These are phyloP conservation scores for Candida boleticola DNA, from an alignment of 805 yeast species.

Conservation along the genomic window DNA sequence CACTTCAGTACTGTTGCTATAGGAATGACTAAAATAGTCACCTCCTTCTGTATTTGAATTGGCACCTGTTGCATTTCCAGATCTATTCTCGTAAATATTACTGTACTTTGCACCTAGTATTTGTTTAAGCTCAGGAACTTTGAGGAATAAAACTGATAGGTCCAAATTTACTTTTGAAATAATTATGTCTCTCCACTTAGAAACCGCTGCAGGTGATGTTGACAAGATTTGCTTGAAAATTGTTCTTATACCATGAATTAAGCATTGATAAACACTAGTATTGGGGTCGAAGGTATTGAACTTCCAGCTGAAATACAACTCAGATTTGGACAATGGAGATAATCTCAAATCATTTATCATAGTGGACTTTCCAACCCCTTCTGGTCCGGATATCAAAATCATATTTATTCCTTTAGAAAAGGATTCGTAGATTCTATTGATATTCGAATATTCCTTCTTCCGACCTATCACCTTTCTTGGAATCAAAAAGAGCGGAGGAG, in stretches of 20 bases:
- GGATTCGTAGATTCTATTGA: slow-evolving; percentile 8
- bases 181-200: slow-evolving; percentile 41
- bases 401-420: slow-evolving; percentile 16
- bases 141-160: slow-evolving; percentile 35
- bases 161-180: slow-evolving; percentile 39
- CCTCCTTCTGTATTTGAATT: neutral
- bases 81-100: slow-evolving; percentile 10
- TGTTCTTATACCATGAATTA: slow-evolving; percentile 36
- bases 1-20: neutral
- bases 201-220: slow-evolving; percentile 30
- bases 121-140: slow-evolving; percentile 45
- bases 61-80: neutral
- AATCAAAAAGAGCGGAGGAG: slow-evolving; percentile 9
- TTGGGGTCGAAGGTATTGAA: slow-evolving; percentile 22
- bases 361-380: slow-evolving; percentile 48
- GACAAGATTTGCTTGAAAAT: slow-evolving; percentile 42
- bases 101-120: slow-evolving; percentile 44
- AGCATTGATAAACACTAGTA: slow-evolving; percentile 34
- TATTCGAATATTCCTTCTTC: slow-evolving; percentile 10
- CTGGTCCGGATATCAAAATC: slow-evolving; percentile 36
- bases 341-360: slow-evolving; percentile 38
- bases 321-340: slow-evolving; percentile 28
- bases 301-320: slow-evolving; percentile 30
- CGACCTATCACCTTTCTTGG: slow-evolving; percentile 12
- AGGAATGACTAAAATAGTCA: slow-evolving; percentile 8